Evolutionary conservation across 225 moss, liverwort and hornwort genomes (phyloP), one percentile per base, ranked within the genome.

Genomic region (Pleurozium schreberi): DNA sequence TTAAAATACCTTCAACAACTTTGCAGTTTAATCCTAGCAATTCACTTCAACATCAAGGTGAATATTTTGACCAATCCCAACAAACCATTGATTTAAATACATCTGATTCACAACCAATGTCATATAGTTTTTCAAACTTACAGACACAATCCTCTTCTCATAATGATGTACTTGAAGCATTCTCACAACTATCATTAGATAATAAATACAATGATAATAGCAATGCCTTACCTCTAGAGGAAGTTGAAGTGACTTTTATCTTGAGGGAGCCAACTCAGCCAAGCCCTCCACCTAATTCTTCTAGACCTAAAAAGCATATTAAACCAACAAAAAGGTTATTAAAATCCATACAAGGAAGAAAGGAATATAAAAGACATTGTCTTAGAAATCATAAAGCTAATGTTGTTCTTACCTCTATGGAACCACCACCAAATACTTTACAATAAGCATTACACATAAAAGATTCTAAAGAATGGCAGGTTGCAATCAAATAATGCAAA

Each of bases 401-500:
- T 49, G 0, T 74, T 75, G 26, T 60, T 34, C 42, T 15, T 0
- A 60, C 49, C 2, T 18, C 60, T 3, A 7, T 85, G 5, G 4
- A 15, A 27, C 0, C 71, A 1, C 27, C 9, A 7, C 3, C 15
- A 43, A 43, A 4, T 12, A 1, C 4, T 43, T 10, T 63, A 63
- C 18, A 75, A 49, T 28, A 75, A 49, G 31, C 31, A 6, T 18
- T 47, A 25, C 0, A 43, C 11, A 23, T 17, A 8, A 0, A 3
- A 7, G 36, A 75, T 61, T 34, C 47, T 6, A 6, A 1, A 19
- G 4, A 75, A 2, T 75, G 33, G 50, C 33, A 50, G 12, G 19
- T 1, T 50, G 4, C 19, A 19, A 3, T 11, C 1, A n/a, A n/a
- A n/a, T 8, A 18, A 0, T 18, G 12, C 0, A 1, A 6, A 75